These are phyloP conservation scores for Phytophthora foliorum DNA, from an alignment of 352 stramenopile genomes.

Conservation along the genomic window DNA sequence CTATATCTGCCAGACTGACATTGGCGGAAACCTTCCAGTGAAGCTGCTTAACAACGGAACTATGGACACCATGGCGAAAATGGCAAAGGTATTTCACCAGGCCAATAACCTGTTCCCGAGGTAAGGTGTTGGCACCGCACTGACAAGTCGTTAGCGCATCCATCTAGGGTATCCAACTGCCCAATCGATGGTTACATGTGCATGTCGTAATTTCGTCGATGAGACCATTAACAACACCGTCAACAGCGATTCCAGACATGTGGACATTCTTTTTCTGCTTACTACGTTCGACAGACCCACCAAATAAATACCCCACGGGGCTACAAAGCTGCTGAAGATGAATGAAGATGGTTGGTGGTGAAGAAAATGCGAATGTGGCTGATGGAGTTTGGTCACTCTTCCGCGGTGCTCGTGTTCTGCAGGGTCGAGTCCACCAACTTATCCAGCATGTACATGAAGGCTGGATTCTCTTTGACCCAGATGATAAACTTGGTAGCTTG, in stretches of 20 bases:
- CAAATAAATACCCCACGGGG: slow-evolving; percentile 38
- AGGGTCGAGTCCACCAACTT: slow-evolving; percentile 81
- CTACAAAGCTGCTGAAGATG: slow-evolving; percentile 18
- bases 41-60: slow-evolving; percentile 67
- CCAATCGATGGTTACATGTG: slow-evolving; percentile 2
- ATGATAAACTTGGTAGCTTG: slow-evolving; percentile 90
- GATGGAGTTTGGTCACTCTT: slow-evolving; percentile 22
- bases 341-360: slow-evolving; percentile 10
- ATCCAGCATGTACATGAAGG: slow-evolving; percentile 91
- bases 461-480: slow-evolving; percentile 88
- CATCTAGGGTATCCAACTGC: background rate
- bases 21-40: slow-evolving; percentile 53
- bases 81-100: slow-evolving; percentile 60
- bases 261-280: slow-evolving; percentile 10
- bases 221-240: background rate
- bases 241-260: slow-evolving; percentile 5
- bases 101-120: slow-evolving; percentile 48
- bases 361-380: slow-evolving; percentile 12
- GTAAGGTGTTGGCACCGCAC: background rate
- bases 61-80: slow-evolving; percentile 72
- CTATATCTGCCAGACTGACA: slow-evolving; percentile 68
- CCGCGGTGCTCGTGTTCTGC: slow-evolving; percentile 29
- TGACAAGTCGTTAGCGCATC: background rate
- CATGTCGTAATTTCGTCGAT: slow-evolving; percentile 15
- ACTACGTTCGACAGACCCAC: slow-evolving; percentile 2